phyloP scores from a whole-genome alignment of 345 rosid species.

The Melastoma malabathricum region DNA sequence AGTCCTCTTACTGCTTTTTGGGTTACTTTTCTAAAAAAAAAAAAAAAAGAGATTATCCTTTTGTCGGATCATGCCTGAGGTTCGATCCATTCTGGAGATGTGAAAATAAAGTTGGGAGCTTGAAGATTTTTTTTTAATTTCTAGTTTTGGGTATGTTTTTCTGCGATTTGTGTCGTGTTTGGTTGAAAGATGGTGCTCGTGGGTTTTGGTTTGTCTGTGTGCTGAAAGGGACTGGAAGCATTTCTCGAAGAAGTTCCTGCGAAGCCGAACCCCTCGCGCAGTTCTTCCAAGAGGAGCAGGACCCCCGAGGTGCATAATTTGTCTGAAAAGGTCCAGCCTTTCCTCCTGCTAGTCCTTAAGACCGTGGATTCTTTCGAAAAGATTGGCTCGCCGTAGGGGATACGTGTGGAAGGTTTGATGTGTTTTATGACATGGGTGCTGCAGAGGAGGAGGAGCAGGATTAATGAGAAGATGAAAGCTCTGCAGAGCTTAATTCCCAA shows the following conservation, averaged over 20 bases:
- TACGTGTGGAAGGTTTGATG: no score
- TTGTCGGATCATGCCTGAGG: no score
- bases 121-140: no score
- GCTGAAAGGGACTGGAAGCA: slow-evolving; percentile 45
- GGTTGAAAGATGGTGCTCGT: background rate
- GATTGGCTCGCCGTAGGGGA: no score
- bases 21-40: background rate
- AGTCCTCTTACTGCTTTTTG: background rate
- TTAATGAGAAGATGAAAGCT: slow-evolving; percentile 97
- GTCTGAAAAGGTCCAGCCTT: slow-evolving; percentile 71
- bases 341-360: no score
- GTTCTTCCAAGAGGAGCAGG: slow-evolving; percentile 78
- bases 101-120: no score
- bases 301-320: slow-evolving; percentile 95
- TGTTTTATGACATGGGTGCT: background rate
- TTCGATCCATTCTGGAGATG: no score
- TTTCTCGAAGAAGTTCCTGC: slow-evolving; percentile 34
- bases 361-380: no score
- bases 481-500: slow-evolving; percentile 86
- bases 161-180: background rate
- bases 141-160: no score
- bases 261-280: slow-evolving; percentile 36
- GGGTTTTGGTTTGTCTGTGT: background rate
- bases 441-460: slow-evolving; percentile 91
- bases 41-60: no score